Conservation (phyloP, 192 early-diverging fungal species). For the Pilobolus umbonatus region DNA sequence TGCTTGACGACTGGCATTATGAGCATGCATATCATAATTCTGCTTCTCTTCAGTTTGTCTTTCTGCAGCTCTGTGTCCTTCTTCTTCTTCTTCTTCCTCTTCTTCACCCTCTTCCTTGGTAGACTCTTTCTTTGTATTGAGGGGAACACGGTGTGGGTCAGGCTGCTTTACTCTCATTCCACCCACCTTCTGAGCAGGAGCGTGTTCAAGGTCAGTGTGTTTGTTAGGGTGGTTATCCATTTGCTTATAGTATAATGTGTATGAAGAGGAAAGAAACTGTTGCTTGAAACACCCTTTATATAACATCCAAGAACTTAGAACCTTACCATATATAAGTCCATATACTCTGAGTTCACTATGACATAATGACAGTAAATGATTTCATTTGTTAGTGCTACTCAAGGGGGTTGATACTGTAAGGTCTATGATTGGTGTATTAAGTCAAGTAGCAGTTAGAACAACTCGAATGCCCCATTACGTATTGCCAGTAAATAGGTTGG, state of each 20-base stretch:
- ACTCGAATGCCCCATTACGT: too few species aligned
- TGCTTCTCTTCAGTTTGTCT: slow-evolving; percentile 1
- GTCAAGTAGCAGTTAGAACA: too few species aligned
- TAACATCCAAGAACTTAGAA: too few species aligned
- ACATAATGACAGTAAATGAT: too few species aligned
- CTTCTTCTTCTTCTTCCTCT: background rate
- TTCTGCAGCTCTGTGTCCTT: background rate
- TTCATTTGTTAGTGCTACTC: too few species aligned
- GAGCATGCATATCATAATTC: slow-evolving; percentile 1
- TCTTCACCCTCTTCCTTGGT: background rate
- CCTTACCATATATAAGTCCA: too few species aligned
- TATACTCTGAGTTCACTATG: too few species aligned
- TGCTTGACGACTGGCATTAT: slow-evolving; percentile 7
- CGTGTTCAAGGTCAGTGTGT: background rate
- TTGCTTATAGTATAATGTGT: background rate
- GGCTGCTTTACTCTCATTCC: slow-evolving; percentile 6
- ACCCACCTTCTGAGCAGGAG: slow-evolving; percentile 6
- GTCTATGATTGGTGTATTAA: too few species aligned
- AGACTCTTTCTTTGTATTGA: background rate
- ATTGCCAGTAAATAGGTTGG: too few species aligned
- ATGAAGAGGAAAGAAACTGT: background rate
- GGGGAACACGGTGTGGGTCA: slow-evolving; percentile 2
- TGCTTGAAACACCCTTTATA: too few species aligned
- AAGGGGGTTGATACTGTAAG: too few species aligned
- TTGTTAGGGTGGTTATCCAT: background rate